Evolutionary conservation across 805 yeast genomes (phyloP), one percentile per base, ranked within the genome.

Genomic region (Hanseniaspora valbyensis): DNA sequence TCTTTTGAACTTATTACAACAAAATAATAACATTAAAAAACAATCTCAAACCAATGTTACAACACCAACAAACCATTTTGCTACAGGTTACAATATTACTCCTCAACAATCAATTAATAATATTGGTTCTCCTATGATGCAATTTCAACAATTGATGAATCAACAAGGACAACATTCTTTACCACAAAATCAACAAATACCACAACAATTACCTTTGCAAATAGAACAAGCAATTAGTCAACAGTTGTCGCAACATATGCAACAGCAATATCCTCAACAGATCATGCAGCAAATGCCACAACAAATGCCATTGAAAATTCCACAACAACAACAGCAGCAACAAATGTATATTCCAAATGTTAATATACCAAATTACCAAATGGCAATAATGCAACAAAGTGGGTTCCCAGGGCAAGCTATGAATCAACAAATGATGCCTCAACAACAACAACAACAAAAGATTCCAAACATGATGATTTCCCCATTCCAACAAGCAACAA

Each of bases 361-460:
- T 13, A 29, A 30, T 26, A 33, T 32, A 6, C 38, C 10, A 21
- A 33, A 19, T 26, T 26, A 24, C 6, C 14, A 28, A 39, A 16
- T 26, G 33, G 36, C 21, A 29, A 36, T 37, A 37, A 44, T 44
- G 29, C 24, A 28, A 19, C 14, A 6, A 8, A 28, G 36, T 19
- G 46, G 39, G 21, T 41, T 42, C 32, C 45, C 34, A 49, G 18
- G n/a, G 19, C 34, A 42, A 16, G 28, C 38, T 6, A 39, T 39
- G 42, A 25, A 39, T n/a, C 30, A 39, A 13, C 18, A 45, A 25
- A 50, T 30, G 50, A 39, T 34, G 38, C 52, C 32, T 41, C 54
- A 14, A 42, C 44, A 14, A 32, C 34, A 16, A 39, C 42, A 45
- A 50, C 52, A 25, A 43, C 53, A 28, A 44, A 53, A 14, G 54